These are phyloP conservation scores for Rhizopus stolonifer DNA, from an alignment of 371 early-diverging fungal species.

Conservation along the genomic window DNA sequence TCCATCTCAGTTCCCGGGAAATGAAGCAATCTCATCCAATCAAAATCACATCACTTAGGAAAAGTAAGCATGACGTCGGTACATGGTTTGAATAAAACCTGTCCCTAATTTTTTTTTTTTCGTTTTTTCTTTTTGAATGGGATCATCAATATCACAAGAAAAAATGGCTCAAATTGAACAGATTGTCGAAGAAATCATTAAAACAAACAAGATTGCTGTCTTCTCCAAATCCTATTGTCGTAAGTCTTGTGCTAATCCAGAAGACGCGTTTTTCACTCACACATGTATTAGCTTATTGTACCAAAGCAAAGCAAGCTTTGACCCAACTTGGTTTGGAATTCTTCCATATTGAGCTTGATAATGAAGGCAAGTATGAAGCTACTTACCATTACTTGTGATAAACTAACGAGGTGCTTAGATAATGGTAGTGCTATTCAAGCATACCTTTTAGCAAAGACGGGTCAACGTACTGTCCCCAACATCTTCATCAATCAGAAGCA, in stretches of 20 bases:
- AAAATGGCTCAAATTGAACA: slow-evolving; percentile 26
- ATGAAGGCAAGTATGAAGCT: slow-evolving; percentile 16
- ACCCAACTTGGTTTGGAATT: slow-evolving; percentile 34
- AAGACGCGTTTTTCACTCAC: not conserved
- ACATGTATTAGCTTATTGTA: slow-evolving; percentile 56
- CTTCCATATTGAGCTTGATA: slow-evolving; percentile 56
- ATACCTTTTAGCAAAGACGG: slow-evolving; percentile 62
- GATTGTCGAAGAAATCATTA: slow-evolving; percentile 32
- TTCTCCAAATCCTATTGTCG: slow-evolving; percentile 86
- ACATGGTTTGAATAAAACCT: too few species aligned
- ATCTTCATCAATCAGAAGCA: slow-evolving; percentile 79
- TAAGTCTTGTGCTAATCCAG: slow-evolving; percentile 14
- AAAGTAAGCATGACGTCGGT: too few species aligned
- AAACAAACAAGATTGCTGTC: slow-evolving; percentile 43
- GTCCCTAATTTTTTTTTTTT: not conserved
- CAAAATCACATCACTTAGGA: too few species aligned
- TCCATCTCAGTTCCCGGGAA: too few species aligned
- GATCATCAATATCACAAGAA: slow-evolving; percentile 20
- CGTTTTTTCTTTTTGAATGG: not conserved
- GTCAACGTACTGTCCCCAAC: slow-evolving; percentile 72
- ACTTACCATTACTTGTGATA: not conserved
- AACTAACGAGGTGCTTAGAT: slow-evolving; percentile 15
- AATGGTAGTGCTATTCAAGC: slow-evolving; percentile 70
- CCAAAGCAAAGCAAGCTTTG: slow-evolving; percentile 61
- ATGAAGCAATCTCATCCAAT: too few species aligned